Evolutionary conservation across 805 yeast species (phyloP), one percentile per base, ranked within the genome.

Genomic region (Teunomyces panamensis): DNA sequence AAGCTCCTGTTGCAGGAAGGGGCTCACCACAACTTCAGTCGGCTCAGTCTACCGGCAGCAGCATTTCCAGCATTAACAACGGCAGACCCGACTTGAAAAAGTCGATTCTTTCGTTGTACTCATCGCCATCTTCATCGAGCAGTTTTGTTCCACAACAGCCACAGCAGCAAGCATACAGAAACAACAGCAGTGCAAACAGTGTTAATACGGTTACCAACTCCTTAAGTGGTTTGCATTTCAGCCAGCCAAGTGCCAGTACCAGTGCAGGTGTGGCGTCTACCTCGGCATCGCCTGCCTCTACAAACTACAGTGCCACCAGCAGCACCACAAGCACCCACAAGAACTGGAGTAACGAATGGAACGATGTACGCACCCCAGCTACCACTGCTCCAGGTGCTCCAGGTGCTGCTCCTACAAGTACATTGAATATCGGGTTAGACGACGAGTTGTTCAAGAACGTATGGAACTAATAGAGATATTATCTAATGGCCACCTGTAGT

Each of bases 31-130:
- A 50, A 14, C 44, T 48, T 27, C 65, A 58, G 50, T 62, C 70
- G 3, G 65, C 71, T 2, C 71, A 66, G 46, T 57, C 66, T n/a
- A 64, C 72, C 3, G 71, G 73, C 20, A 69, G 70, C 13, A 64
- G 69, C 44, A 50, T 61, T 44, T 34, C 44, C 16, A 51, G 51
- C 34, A 45, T 49, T 26, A 39, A 27, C 32, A 58, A 50, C 39
- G 63, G 64, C 30, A 78, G 96, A 59, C 92, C 94, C 3, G 97
- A 92, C 60, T 76, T 94, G 65, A 94, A 94, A 62, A 89, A 89
- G 68, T 89, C 97, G 1, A 94, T 94, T 50, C 69, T 94, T 49
- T 89, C 97, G 20, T 75, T 94, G 45, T 94, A 94, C 64, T 81
- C 95, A 1, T 79, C 74, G 10, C 76, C 76, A 14, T 64, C 75